These are phyloP conservation scores for Tricholoma bakamatsutake DNA, from an alignment of 768 basidiomycete genomes.

Conservation along the genomic window DNA sequence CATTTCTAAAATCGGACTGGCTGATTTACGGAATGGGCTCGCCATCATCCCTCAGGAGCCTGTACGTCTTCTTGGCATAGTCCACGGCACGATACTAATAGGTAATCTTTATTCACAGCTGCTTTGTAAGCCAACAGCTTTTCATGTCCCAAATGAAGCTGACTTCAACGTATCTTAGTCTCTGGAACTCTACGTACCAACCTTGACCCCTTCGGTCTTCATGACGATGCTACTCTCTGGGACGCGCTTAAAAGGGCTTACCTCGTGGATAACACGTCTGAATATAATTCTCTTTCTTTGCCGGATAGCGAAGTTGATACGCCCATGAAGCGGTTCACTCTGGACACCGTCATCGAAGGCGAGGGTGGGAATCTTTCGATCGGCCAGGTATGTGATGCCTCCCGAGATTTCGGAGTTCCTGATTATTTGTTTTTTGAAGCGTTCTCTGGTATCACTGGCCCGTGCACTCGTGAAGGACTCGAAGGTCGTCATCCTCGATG, in stretches of 20 bases:
- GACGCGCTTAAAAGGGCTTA: constrained; percentile 84
- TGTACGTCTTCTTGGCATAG: constrained; percentile 31
- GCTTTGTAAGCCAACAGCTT: constrained; percentile 31
- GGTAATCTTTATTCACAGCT: constrained; percentile 27
- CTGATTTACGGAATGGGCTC: constrained; percentile 61
- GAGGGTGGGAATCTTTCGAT: constrained; percentile 84
- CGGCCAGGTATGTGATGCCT: constrained; percentile 42
- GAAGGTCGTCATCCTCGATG: constrained; percentile 82
- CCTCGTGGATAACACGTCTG: constrained; percentile 54
- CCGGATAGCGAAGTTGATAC: constrained; percentile 36
- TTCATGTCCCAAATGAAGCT: constrained; percentile 3
- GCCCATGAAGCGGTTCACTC: constrained; percentile 60
- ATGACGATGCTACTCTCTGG: constrained; percentile 80
- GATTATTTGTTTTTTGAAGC: constrained; percentile 28
- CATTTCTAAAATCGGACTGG: constrained; percentile 73
- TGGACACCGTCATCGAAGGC: constrained; percentile 81
- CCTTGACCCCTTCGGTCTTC: constrained; percentile 81
- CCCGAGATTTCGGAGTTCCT: not conserved
- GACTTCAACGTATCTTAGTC: constrained; percentile 31
- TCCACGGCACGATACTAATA: not conserved
- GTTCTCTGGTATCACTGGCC: constrained; percentile 82
- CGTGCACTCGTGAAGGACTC: constrained; percentile 85
- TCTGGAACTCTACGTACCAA: constrained; percentile 82
- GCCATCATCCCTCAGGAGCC: constrained; percentile 86
- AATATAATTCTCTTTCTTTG: constrained; percentile 19